Conservation (phyloP, 371 early-diverging fungal species). For the Synchytrium microbalum region DNA sequence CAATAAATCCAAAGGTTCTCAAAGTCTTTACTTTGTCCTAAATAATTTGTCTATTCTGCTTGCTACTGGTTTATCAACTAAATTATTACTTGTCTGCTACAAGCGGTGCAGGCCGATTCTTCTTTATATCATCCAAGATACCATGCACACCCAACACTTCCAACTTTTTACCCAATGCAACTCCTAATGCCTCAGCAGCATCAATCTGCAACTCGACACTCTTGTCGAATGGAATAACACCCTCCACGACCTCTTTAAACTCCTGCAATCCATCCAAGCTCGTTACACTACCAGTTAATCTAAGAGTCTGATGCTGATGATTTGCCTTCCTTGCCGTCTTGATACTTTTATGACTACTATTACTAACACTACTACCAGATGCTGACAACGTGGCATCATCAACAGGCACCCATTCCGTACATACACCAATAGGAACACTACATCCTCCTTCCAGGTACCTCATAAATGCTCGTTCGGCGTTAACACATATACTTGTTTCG, state of each 20-base stretch:
- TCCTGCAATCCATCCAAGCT: background rate
- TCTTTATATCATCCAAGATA: slow-evolving; percentile 3
- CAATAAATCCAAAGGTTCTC: no score
- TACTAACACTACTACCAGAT: background rate
- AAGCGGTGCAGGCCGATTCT: background rate
- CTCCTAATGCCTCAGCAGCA: background rate
- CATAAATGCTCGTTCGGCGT: slow-evolving; percentile 86
- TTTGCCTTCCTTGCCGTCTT: no score
- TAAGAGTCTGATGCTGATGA: background rate
- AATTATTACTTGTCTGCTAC: no score
- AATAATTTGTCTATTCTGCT: no score
- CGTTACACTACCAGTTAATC: background rate
- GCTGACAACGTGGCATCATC: slow-evolving; percentile 24
- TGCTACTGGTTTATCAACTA: no score
- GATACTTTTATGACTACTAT: background rate
- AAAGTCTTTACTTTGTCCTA: no score
- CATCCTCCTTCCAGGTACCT: slow-evolving; percentile 90
- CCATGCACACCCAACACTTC: slow-evolving; percentile 1
- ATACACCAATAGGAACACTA: slow-evolving; percentile 91
- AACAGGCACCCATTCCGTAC: slow-evolving; percentile 27
- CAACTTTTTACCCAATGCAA: background rate
- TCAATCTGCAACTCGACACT: background rate
- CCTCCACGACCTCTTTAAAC: background rate
- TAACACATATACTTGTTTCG: slow-evolving; percentile 59
- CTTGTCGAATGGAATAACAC: background rate